Base-by-base conservation (phyloP, 1,284 basidiomycete species). In the Austroboletus novae-zelandiae region DNA sequence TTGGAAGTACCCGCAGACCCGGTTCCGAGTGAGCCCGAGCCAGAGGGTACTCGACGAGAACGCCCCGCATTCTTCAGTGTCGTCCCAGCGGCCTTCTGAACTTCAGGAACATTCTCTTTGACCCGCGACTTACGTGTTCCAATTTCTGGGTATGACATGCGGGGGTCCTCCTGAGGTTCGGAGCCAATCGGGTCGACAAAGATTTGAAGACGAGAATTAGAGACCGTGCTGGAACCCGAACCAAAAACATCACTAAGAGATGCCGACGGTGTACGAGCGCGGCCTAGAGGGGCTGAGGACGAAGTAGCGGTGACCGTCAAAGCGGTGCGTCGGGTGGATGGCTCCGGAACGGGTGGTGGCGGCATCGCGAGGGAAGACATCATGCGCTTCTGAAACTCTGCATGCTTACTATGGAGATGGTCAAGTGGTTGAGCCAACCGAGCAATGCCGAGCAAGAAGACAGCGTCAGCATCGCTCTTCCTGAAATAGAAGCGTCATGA, bases 401-500 rank as follows among this genome's bases (percentile, higher is more conserved):
- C 70, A 65, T 93, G 84, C 52, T 89, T 77, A 48, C 73, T 78
- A 69, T 88, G 82, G 29, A 96, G 76, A 41, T 86, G 84, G 43
- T 91, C 89, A 20, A 91, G 71, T 1, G 91, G 91, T 15, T 79
- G 72, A 1, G 87, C 91, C 52, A 80, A 79, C 46, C 93, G 77
- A 10, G 86, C 84, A 51, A 98, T 91, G 8, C 95, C 96, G 9
- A 99, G 78, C 27, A 80, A 71, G 69, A 94, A 98, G 17, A 86
- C 84, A 43, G 87, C 84, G 62, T 98, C 95, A 14, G 96, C 92
- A 58, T 93, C 88, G 57, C 80, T 81, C 54, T 86, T 86, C 57
- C 92, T 95, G 60, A 42, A 51, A 35, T n/a, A 42, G 17, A 34
- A 36, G 10, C 9, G 36, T 14, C 32, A 25, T 15, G 25, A 51